phyloP scores from a whole-genome alignment of 2,329 filamentous ascomycete genomes.

The Arthroderma uncinatum region DNA sequence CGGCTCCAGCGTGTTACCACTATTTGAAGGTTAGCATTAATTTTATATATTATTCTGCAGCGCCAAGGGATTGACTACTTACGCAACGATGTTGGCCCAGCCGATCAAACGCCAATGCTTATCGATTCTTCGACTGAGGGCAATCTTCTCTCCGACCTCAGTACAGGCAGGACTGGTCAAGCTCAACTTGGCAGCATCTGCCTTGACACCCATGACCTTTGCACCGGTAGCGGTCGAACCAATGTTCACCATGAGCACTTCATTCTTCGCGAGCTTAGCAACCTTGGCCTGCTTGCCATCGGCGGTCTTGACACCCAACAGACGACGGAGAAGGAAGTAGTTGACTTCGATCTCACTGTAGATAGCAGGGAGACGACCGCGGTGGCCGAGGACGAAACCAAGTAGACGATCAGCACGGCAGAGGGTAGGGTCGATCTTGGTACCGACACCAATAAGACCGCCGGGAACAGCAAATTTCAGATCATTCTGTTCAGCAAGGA shows the following conservation, averaged over 20 bases:
- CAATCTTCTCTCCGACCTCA: slow-evolving; percentile 96
- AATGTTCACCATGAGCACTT: slow-evolving; percentile 99
- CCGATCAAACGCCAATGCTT: slow-evolving; percentile 97
- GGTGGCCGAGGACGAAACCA: slow-evolving; percentile 91
- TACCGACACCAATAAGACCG: slow-evolving; percentile 96
- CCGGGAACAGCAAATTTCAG: slow-evolving; percentile 97
- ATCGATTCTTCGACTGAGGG: slow-evolving; percentile 88
- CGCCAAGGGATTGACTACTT: slow-evolving; percentile 25
- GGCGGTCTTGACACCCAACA: slow-evolving; percentile 92
- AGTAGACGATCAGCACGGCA: slow-evolving; percentile 98
- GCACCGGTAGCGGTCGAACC: slow-evolving; percentile 94
- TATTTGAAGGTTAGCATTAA: slow-evolving; percentile 14
- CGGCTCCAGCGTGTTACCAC: slow-evolving; percentile 40
- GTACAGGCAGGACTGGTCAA: slow-evolving; percentile 93
- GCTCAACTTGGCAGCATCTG: slow-evolving; percentile 89
- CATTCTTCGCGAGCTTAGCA: slow-evolving; percentile 94
- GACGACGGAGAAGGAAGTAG: slow-evolving; percentile 90
- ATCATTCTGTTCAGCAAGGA: slow-evolving; percentile 97
- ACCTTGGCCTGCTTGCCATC: slow-evolving; percentile 99
- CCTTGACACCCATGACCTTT: slow-evolving; percentile 94
- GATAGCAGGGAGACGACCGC: slow-evolving; percentile 86
- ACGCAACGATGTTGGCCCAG: slow-evolving; percentile 67
- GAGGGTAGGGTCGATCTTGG: slow-evolving; percentile 90
- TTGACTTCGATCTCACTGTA: slow-evolving; percentile 98
- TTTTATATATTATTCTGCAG: not conserved